Base-by-base conservation (phyloP, 2,329 filamentous ascomycete genomes). In the Fusarium transvaalense region DNA sequence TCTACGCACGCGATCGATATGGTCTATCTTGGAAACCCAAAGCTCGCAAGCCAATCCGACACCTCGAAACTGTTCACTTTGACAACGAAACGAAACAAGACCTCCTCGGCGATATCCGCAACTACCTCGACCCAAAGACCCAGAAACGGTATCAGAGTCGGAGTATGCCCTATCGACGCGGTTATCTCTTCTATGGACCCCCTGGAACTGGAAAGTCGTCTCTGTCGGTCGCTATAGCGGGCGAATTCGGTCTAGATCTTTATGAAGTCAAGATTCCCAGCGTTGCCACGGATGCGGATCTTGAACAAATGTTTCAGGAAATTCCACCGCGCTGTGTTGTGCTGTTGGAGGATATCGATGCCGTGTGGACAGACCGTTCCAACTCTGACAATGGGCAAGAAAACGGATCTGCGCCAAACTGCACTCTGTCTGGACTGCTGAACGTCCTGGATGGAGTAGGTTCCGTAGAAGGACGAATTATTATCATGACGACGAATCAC, bases 401-500 rank as follows among this genome's bases (percentile, higher is more conserved):
- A 3, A 66, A 64, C 9, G 66, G 61, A 17, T 54, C 38, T 9
- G 50, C 65, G 0, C 71, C 72, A 8, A 74, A 69, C 21, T 80
- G 78, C 60, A 89, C 88, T 1, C 81, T 93, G 2, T 91, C 89
- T 0, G 89, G 88, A 0, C 79, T 93, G 0, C 80, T 93, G 27
- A 93, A 92, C 63, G 87, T 89, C 10, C 85, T 93, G 12, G 90
- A 93, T 67, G 91, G 91, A 4, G 89, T 92, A 0, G 89, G 89
- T 0, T 88, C 88, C 0, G 86, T 88, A 53, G 90, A 93, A 78
- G 91, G 90, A 3, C 84, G 89, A 17, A 88, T 92, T 27, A 83
- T 93, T 19, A 86, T 93, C 75, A 92, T 93, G 89, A 93, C 90
- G 0, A 91, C 89, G 29, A 93, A 92, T 71, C 83, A 86, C 50